Evolutionary conservation across 305 asterid species (phyloP).

Genomic region (Coffea humblotiana): DNA sequence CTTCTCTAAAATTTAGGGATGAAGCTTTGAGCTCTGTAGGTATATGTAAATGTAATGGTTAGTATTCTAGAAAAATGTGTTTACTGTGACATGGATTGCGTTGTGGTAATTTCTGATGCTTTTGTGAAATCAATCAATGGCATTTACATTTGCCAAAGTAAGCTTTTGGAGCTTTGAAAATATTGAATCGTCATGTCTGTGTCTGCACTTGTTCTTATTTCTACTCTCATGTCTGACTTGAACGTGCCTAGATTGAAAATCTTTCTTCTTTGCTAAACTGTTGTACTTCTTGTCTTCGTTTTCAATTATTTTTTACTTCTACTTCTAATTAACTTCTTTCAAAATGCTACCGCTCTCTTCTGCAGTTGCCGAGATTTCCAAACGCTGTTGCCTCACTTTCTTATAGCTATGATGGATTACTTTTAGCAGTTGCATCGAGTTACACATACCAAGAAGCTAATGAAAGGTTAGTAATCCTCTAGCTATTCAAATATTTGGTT

Average conservation of each 20-base stretch:
- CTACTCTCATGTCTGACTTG: neutral
- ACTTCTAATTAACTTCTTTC: neutral
- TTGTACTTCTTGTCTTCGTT: neutral
- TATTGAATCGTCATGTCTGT: neutral
- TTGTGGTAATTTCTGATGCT: neutral
- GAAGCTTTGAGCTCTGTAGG: neutral
- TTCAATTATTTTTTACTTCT: conserved; percentile 4
- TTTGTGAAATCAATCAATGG: neutral
- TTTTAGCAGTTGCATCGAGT: conserved; percentile 85
- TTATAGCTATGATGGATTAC: conserved; percentile 61
- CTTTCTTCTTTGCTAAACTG: neutral
- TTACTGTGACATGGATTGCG: neutral
- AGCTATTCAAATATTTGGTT: neutral
- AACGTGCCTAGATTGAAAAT: neutral
- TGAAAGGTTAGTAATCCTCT: conserved; percentile 47
- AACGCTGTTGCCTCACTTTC: conserved; percentile 71
- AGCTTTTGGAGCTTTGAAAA: neutral
- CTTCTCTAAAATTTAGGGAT: neutral
- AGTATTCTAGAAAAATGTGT: neutral
- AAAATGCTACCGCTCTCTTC: conserved; percentile 24
- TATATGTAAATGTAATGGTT: neutral
- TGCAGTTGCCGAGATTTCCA: conserved; percentile 62
- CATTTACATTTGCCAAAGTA: neutral
- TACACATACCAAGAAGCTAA: conserved; percentile 74
- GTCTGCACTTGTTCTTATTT: neutral